These are phyloP conservation scores for Tricharina praecox DNA, from an alignment of 495 filamentous ascomycete species.

Conservation along the genomic window DNA sequence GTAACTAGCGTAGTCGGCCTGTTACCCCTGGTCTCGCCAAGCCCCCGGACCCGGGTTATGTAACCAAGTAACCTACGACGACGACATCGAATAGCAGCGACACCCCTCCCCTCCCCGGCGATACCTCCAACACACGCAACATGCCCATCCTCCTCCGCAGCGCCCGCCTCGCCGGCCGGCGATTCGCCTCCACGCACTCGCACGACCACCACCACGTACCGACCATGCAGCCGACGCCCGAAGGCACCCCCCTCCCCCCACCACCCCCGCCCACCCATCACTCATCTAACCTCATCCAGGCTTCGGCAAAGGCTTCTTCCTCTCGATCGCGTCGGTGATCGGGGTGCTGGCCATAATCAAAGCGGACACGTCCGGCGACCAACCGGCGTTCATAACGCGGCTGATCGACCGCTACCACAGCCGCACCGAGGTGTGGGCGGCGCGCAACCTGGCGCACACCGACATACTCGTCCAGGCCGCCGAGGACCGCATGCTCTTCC, in stretches of 20 bases:
- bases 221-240: neutral
- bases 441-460: conserved; percentile 47
- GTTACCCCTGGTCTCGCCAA: too few relatives aligned
- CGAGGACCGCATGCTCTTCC: conserved; percentile 47
- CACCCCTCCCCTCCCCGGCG: too few relatives aligned
- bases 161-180: neutral
- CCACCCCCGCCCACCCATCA: neutral
- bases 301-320: conserved; percentile 39
- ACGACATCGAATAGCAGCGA: conserved; percentile 1
- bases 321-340: conserved; percentile 42
- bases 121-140: neutral
- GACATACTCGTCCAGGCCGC: conserved; percentile 52
- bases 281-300: conserved; percentile 12
- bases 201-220: neutral
- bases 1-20: too few relatives aligned
- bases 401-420: conserved; percentile 40
- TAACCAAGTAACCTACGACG: neutral
- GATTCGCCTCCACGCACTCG: neutral
- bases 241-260: neutral
- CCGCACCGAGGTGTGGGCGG: conserved; percentile 36
- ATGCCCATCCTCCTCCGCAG: conserved; percentile 1
- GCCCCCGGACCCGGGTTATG: too few relatives aligned
- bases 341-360: conserved; percentile 42
- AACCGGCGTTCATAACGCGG: conserved; percentile 38
- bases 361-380: conserved; percentile 32